These are phyloP conservation scores for Dioscorea cayenensis DNA, from an alignment of 116 monocot genomes.

Conservation along the genomic window DNA sequence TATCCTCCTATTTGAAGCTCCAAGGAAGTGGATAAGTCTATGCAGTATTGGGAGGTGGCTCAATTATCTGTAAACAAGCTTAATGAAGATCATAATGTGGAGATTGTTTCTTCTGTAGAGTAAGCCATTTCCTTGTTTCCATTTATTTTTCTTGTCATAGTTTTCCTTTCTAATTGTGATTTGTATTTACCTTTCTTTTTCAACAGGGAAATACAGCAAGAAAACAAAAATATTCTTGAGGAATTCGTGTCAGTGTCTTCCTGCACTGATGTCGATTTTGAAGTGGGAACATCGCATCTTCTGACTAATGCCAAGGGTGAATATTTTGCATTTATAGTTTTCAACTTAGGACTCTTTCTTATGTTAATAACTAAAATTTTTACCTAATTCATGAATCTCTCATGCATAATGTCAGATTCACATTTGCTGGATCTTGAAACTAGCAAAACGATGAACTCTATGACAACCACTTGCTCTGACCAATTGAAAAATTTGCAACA, in stretches of 20 bases:
- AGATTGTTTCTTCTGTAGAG: conserved; percentile 29
- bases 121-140: conserved; percentile 16
- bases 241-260: conserved; percentile 20
- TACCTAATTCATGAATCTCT: background rate
- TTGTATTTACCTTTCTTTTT: background rate
- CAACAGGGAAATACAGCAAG: conserved; percentile 30
- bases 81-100: conserved; percentile 21
- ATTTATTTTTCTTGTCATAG: background rate
- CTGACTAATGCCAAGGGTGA: conserved; percentile 30
- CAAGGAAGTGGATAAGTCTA: conserved; percentile 33
- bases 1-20: conserved; percentile 33
- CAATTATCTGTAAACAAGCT: conserved; percentile 32
- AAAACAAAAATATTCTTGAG: conserved; percentile 19
- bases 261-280: conserved; percentile 21
- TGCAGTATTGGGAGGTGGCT: conserved; percentile 30
- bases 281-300: conserved; percentile 27
- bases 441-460: conserved; percentile 18
- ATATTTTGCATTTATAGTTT: background rate
- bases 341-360: background rate
- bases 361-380: no score
- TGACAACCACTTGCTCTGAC: conserved; percentile 15
- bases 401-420: conserved; percentile 23
- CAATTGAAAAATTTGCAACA: conserved; percentile 28
- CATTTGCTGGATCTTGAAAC: conserved; percentile 30
- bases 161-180: background rate